phyloP scores from a whole-genome alignment of 441 rosid species.

The Erysimum cheiri region DNA sequence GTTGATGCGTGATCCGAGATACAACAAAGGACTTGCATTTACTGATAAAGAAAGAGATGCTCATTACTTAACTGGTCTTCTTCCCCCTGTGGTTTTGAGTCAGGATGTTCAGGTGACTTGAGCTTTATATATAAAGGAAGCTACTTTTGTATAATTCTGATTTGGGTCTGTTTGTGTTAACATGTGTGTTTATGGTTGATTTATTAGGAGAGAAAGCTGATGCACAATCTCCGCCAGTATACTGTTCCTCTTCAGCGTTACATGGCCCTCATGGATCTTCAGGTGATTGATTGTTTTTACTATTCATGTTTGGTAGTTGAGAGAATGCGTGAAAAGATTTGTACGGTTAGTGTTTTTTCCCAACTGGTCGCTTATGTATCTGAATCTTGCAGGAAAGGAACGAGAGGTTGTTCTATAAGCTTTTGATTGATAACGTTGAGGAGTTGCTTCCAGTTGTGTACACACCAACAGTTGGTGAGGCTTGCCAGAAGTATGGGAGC shows the following conservation, averaged over 20 bases:
- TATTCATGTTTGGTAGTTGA: not conserved
- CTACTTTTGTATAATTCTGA: not conserved
- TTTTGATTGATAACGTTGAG: slow-evolving; percentile 90
- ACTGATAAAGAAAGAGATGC: slow-evolving; percentile 87
- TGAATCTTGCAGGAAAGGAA: slow-evolving; percentile 77
- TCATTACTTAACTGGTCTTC: slow-evolving; percentile 90
- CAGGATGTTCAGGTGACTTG: slow-evolving; percentile 84
- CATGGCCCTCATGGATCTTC: slow-evolving; percentile 94
- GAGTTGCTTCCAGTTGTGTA: slow-evolving; percentile 94
- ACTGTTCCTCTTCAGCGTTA: slow-evolving; percentile 90
- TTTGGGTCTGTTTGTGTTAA: slow-evolving; percentile 14
- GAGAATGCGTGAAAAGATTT: not conserved
- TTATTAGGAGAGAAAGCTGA: slow-evolving; percentile 73
- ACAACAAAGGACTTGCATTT: slow-evolving; percentile 96
- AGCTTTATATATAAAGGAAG: not conserved
- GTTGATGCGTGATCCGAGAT: slow-evolving; percentile 87
- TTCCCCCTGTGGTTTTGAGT: slow-evolving; percentile 74
- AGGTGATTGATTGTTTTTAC: slow-evolving; percentile 51
- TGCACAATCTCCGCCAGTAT: slow-evolving; percentile 86
- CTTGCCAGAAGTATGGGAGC: slow-evolving; percentile 98
- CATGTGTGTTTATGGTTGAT: not conserved
- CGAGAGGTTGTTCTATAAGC: slow-evolving; percentile 91
- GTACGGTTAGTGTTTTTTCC: not conserved
- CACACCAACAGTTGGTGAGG: slow-evolving; percentile 98
- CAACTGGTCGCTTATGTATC: slow-evolving; percentile 16